These are phyloP conservation scores for Tulasnella calospora DNA, from an alignment of 768 basidiomycete species.

Conservation along the genomic window DNA sequence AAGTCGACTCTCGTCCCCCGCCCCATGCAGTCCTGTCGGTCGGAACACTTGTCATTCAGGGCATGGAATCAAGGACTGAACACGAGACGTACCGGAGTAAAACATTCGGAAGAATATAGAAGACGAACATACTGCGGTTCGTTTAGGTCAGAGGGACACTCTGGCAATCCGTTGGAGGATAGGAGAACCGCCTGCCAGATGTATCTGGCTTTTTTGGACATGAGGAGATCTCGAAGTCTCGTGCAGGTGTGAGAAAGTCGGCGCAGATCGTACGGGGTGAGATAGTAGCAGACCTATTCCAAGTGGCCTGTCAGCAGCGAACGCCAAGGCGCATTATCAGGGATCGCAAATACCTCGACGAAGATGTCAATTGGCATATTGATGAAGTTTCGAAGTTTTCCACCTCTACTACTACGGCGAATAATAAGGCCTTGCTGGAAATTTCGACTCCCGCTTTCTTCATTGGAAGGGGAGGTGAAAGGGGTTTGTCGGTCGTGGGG, in stretches of 20 bases:
- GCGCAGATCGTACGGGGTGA: slow-evolving; percentile 17
- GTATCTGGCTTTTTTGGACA: background rate
- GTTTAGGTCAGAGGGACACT: slow-evolving; percentile 20
- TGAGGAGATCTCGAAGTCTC: slow-evolving; percentile 20
- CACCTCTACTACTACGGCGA: background rate
- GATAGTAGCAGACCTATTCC: slow-evolving; percentile 15
- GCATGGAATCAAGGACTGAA: background rate
- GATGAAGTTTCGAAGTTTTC: slow-evolving; percentile 26
- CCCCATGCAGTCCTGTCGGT: background rate
- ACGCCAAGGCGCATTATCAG: background rate
- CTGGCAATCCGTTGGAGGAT: slow-evolving; percentile 12
- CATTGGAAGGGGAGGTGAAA: background rate
- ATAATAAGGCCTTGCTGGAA: background rate
- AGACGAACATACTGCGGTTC: slow-evolving; percentile 23
- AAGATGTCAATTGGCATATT: slow-evolving; percentile 29
- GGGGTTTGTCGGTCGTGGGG: background rate
- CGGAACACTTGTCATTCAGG: background rate
- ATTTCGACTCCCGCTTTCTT: background rate
- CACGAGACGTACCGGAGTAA: background rate
- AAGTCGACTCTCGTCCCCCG: background rate
- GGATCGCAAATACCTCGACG: slow-evolving; percentile 18
- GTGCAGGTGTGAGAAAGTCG: slow-evolving; percentile 13
- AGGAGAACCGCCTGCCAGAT: slow-evolving; percentile 22
- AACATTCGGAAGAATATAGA: background rate
- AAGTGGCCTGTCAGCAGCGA: background rate